Conservation (phyloP, 805 yeast species). For the Priceomyces haplophilus region DNA sequence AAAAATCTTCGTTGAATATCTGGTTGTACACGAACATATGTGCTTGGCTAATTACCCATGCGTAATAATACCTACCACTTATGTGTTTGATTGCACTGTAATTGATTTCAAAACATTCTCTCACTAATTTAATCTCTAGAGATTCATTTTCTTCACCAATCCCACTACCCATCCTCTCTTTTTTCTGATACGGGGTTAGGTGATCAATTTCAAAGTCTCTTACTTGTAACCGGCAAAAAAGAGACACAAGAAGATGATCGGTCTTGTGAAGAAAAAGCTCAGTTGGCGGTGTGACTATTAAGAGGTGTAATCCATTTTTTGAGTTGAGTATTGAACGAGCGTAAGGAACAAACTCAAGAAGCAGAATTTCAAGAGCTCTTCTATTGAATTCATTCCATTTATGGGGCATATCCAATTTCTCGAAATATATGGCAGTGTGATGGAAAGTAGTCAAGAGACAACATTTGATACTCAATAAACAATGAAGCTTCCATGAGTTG, state of each 20-base stretch:
- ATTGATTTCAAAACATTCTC: not conserved
- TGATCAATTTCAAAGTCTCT: not conserved
- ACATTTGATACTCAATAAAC: not conserved
- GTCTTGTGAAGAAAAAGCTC: conserved; percentile 38
- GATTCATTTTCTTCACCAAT: not conserved
- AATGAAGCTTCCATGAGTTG: too few species aligned
- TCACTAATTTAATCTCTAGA: not conserved
- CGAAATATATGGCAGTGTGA: not conserved
- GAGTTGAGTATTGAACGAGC: not conserved
- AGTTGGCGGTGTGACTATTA: conserved; percentile 32
- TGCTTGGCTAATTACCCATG: conserved; percentile 63
- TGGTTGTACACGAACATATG: conserved; percentile 16
- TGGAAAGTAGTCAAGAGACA: not conserved
- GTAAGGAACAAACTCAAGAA: not conserved
- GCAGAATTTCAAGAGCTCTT: not conserved
- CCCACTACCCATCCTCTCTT: not conserved
- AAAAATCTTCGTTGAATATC: too few species aligned
- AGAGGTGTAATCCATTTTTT: not conserved
- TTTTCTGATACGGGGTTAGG: not conserved
- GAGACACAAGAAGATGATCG: conserved; percentile 20
- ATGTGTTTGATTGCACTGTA: conserved; percentile 6
- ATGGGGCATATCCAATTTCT: too few species aligned
- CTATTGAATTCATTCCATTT: not conserved
- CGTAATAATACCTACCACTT: conserved; percentile 51
- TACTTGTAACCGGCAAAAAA: not conserved